Evolutionary conservation across 495 filamentous ascomycete species (phyloP).

Genomic region (Zalerion maritima): DNA sequence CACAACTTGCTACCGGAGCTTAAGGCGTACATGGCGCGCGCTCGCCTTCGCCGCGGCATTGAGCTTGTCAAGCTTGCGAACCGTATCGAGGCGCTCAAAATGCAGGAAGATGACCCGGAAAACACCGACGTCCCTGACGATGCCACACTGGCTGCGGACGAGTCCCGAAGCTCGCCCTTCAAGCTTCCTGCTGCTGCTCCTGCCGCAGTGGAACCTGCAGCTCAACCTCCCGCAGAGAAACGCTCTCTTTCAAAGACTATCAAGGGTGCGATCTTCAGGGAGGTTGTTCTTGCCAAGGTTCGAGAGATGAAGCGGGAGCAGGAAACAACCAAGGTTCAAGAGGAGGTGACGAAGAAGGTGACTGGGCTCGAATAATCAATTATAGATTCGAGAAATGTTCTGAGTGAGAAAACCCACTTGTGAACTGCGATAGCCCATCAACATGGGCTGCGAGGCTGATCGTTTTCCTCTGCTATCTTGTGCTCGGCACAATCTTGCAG

Average conservation of each 20-base stretch:
- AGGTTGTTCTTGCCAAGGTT: constrained; percentile 95
- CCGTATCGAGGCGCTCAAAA: constrained; percentile 91
- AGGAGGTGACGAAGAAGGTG: constrained; percentile 32
- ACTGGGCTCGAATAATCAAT: too few relatives aligned
- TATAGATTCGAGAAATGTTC: too few relatives aligned
- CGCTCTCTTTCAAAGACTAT: constrained; percentile 59
- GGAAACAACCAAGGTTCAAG: constrained; percentile 53
- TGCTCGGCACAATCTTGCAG: too few relatives aligned
- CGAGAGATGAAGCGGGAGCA: constrained; percentile 82
- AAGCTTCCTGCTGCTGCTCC: constrained; percentile 12
- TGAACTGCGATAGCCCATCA: too few relatives aligned
- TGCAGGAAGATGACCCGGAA: constrained; percentile 82
- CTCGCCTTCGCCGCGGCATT: constrained; percentile 83
- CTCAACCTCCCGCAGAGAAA: constrained; percentile 25
- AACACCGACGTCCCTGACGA: constrained; percentile 45
- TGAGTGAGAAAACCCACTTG: too few relatives aligned
- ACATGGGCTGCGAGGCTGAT: too few relatives aligned
- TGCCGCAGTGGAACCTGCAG: constrained; percentile 11
- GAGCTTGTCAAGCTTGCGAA: constrained; percentile 94
- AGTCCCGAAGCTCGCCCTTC: constrained; percentile 16
- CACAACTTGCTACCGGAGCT: constrained; percentile 97
- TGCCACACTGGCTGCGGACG: constrained; percentile 47
- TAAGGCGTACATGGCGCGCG: constrained; percentile 81
- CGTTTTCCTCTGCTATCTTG: too few relatives aligned
- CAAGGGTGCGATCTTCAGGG: constrained; percentile 85